phyloP scores from a whole-genome alignment of 2,329 filamentous ascomycete genomes.

The Moelleriella libera region DNA sequence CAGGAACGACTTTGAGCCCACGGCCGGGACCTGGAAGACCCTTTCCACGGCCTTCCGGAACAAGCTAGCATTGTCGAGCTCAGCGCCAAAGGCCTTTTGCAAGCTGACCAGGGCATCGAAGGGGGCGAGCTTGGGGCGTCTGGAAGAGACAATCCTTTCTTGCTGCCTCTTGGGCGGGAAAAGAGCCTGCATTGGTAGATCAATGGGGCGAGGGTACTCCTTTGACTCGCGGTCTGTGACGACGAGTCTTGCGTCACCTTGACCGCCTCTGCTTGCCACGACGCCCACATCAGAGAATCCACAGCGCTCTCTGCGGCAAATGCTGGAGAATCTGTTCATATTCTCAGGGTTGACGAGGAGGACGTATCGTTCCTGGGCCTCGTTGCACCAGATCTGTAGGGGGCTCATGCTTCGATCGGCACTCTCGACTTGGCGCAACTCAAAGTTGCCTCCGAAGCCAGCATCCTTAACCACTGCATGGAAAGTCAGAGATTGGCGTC shows the following conservation, averaged over 20 bases:
- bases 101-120: constrained; percentile 61
- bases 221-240: constrained; percentile 69
- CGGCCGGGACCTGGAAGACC: constrained; percentile 72
- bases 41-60: constrained; percentile 57
- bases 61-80: constrained; percentile 36
- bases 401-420: constrained; percentile 88
- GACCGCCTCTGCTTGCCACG: constrained; percentile 47
- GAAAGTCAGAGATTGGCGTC: background rate
- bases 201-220: constrained; percentile 65
- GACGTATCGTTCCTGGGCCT: constrained; percentile 93
- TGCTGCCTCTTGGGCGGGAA: constrained; percentile 83
- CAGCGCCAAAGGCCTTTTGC: constrained; percentile 44
- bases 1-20: constrained; percentile 93
- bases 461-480: constrained; percentile 68
- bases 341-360: constrained; percentile 70
- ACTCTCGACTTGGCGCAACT: constrained; percentile 86
- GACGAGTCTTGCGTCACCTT: constrained; percentile 57
- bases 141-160: constrained; percentile 57
- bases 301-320: constrained; percentile 70
- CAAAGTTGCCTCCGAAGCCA: constrained; percentile 78
- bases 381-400: constrained; percentile 94
- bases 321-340: constrained; percentile 61
- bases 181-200: constrained; percentile 75
- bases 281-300: constrained; percentile 84
- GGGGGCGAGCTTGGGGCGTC: constrained; percentile 49